A percentile compares a stretch with the other conserved stretches of the same genome.
These are phyloP conservation scores for Anisodus tanguticus DNA, from an alignment of 257 asterid genomes.

Conservation along the genomic window DNA sequence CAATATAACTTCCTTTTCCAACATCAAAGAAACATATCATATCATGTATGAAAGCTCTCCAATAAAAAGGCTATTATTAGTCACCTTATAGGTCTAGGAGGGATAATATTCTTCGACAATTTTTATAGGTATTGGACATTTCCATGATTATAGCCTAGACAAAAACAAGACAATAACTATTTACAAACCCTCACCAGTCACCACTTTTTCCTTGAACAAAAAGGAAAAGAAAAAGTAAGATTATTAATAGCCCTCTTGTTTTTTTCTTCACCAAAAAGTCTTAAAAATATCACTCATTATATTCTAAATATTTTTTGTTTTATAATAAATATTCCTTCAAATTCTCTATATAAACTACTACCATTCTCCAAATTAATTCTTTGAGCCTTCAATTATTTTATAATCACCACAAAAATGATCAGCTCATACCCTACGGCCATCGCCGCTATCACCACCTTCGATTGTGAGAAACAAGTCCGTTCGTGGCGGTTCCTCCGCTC, in stretches of 20 bases:
- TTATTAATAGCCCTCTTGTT: conserved; percentile 1
- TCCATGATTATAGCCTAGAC: not conserved
- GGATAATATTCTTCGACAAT: not conserved
- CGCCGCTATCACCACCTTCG: conserved; percentile 48
- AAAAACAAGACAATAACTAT: conserved; percentile 23
- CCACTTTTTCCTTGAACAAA: not conserved
- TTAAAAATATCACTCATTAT: no score
- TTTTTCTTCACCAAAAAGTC: not conserved
- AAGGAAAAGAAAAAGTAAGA: not conserved
- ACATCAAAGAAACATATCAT: conserved; percentile 2
- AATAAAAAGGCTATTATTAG: not conserved
- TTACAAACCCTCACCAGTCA: not conserved
- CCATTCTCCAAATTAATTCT: not conserved
- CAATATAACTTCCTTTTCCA: not conserved
- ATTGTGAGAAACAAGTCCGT: conserved; percentile 68
- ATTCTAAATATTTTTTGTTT: not conserved
- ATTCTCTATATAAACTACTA: conserved; percentile 27
- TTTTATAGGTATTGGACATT: not conserved
- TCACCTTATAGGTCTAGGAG: not conserved
- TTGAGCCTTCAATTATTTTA: not conserved
- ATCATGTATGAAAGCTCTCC: conserved; percentile 5
- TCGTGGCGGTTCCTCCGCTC: conserved; percentile 76
- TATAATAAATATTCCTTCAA: not conserved
- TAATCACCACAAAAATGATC: conserved; percentile 31
- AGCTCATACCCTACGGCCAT: conserved; percentile 33